Conservation (phyloP, 495 filamentous ascomycete genomes). For the Daldinia grandis region DNA sequence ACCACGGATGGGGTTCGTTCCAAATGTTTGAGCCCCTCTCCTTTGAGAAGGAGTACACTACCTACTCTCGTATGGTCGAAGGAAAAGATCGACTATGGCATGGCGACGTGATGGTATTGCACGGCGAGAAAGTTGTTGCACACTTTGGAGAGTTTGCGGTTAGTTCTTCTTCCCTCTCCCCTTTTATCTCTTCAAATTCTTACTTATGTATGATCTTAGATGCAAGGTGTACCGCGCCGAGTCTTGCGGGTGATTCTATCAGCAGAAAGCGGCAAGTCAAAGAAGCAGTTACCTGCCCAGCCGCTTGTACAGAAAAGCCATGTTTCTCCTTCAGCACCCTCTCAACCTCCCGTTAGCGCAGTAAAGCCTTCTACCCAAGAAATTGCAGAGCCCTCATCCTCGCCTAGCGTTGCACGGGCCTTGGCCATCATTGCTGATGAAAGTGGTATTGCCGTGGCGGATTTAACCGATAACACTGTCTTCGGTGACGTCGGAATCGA, state of each 20-base stretch:
- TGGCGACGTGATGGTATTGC: background rate
- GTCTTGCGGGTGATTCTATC: conserved; percentile 1
- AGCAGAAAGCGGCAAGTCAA: background rate
- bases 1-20: conserved; percentile 5
- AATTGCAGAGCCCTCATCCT: background rate
- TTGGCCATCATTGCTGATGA: background rate
- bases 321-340: background rate
- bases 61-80: background rate
- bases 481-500: conserved; percentile 3
- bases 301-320: background rate
- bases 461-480: background rate
- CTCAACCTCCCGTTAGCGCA: background rate
- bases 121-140: background rate
- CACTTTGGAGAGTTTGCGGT: conserved; percentile 3
- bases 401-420: background rate
- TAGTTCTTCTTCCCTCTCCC: too few species aligned
- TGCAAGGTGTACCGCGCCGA: conserved; percentile 2
- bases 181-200: background rate
- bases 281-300: background rate
- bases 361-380: background rate
- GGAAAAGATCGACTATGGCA: background rate
- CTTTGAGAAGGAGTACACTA: conserved; percentile 1
- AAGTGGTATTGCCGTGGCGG: background rate
- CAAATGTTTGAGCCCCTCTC: conserved; percentile 1
- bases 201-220: background rate